phyloP scores from a whole-genome alignment of 2,329 filamentous ascomycete genomes.

The Alternaria postmessia region DNA sequence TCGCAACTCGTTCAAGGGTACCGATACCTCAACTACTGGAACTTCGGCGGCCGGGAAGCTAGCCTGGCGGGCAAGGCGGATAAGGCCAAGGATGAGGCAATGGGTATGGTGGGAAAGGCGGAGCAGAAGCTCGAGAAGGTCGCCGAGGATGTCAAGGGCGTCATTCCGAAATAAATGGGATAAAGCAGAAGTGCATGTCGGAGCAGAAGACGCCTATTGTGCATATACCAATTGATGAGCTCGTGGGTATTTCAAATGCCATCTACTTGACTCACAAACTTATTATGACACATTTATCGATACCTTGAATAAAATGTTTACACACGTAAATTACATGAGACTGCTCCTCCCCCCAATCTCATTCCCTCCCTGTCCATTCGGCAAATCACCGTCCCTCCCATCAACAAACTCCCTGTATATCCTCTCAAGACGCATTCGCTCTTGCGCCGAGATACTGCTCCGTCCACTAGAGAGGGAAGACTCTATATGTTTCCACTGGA shows the following conservation, averaged over 20 bases:
- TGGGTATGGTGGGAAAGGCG: slow-evolving; percentile 11
- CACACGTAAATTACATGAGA: slow-evolving; percentile 72
- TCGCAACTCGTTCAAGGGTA: slow-evolving; percentile 69
- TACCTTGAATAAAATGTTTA: neutral
- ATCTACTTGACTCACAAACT: neutral
- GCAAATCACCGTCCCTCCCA: slow-evolving; percentile 93
- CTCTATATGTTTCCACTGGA: slow-evolving; percentile 83
- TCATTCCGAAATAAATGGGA: slow-evolving; percentile 18
- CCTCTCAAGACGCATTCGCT: slow-evolving; percentile 74
- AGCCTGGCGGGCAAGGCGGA: slow-evolving; percentile 48
- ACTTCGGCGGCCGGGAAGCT: slow-evolving; percentile 58
- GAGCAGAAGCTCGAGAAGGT: slow-evolving; percentile 13
- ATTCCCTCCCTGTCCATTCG: slow-evolving; percentile 86
- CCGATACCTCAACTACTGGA: slow-evolving; percentile 69
- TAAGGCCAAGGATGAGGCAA: slow-evolving; percentile 14
- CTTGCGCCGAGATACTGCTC: slow-evolving; percentile 81
- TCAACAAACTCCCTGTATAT: slow-evolving; percentile 96
- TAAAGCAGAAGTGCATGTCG: neutral
- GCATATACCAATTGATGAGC: neutral
- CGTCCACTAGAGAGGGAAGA: slow-evolving; percentile 79
- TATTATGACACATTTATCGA: neutral
- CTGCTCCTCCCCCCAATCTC: slow-evolving; percentile 93
- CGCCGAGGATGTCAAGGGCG: slow-evolving; percentile 20
- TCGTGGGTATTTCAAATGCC: neutral
- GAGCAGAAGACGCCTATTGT: neutral